Conservation (phyloP, 306 rosid species). For the Glycine soja region DNA sequence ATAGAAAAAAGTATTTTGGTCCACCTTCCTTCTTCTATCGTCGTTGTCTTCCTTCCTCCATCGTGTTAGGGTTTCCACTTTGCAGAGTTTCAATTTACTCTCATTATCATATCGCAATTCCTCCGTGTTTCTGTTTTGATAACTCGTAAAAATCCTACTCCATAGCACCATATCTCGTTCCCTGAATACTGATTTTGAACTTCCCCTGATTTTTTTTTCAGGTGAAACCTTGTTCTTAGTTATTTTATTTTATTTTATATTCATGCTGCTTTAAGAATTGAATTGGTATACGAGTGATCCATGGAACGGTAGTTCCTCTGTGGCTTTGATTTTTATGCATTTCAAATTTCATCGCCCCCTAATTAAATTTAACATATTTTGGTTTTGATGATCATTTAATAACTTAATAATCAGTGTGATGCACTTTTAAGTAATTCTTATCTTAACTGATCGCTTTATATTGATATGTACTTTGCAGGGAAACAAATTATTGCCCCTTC, state of each 20-base stretch:
- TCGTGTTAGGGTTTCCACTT: conserved; percentile 45
- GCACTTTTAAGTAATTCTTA: neutral
- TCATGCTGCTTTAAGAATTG: neutral
- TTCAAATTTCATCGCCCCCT: neutral
- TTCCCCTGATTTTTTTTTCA: conserved; percentile 40
- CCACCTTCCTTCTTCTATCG: conserved; percentile 3
- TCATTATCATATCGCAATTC: neutral
- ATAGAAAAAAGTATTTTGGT: conserved; percentile 25
- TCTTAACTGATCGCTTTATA: neutral
- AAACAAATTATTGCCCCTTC: neutral
- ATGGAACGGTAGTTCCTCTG: neutral
- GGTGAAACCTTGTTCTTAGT: conserved; percentile 32
- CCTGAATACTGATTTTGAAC: conserved; percentile 25
- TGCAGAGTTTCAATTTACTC: conserved; percentile 38
- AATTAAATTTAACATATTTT: conserved; percentile 23
- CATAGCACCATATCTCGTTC: neutral
- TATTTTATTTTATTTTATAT: neutral
- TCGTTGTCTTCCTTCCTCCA: conserved; percentile 34
- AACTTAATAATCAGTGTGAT: conserved; percentile 9
- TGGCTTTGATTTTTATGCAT: neutral
- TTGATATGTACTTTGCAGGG: conserved; percentile 40
- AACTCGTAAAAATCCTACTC: neutral
- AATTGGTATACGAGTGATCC: conserved; percentile 1
- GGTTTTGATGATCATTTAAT: conserved; percentile 18
- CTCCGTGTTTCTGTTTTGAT: neutral